These are phyloP conservation scores for Linum tenue DNA, from an alignment of 345 rosid species.

Conservation along the genomic window DNA sequence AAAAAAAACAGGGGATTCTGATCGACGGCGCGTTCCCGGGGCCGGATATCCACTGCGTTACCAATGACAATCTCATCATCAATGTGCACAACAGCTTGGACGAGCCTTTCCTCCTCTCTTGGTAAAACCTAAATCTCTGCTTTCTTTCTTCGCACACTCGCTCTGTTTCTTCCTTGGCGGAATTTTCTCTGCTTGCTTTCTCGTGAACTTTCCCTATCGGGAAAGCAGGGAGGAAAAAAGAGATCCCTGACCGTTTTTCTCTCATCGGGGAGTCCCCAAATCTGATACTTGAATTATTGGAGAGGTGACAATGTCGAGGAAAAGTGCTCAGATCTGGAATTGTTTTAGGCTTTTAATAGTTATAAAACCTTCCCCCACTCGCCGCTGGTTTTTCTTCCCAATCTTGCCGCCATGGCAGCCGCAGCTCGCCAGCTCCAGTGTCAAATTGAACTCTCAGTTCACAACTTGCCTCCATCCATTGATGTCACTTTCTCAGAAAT, in stretches of 20 bases:
- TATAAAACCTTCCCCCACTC: no score
- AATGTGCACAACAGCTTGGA: constrained; percentile 25
- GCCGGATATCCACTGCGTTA: constrained; percentile 24
- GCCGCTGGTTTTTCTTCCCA: no score
- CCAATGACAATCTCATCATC: constrained; percentile 28
- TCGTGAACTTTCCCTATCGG: constrained; percentile 6
- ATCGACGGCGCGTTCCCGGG: constrained; percentile 30
- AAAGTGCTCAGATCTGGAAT: no score
- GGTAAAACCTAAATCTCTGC: constrained; percentile 9
- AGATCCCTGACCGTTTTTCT: neutral
- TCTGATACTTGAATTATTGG: neutral
- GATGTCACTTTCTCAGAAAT: neutral
- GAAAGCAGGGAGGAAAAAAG: neutral
- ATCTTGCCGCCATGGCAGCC: no score
- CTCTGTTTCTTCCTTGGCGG: neutral
- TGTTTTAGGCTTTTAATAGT: no score
- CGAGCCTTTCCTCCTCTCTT: constrained; percentile 25
- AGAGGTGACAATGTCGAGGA: no score
- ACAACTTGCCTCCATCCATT: neutral
- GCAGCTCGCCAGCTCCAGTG: no score
- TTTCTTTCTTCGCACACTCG: neutral
- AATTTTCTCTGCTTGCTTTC: neutral
- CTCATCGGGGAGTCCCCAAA: neutral
- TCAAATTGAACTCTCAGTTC: neutral
- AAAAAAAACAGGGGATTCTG: constrained; percentile 11